Evolutionary conservation across 2,329 filamentous ascomycete species (phyloP).

Genomic region (Neurospora sp.): DNA sequence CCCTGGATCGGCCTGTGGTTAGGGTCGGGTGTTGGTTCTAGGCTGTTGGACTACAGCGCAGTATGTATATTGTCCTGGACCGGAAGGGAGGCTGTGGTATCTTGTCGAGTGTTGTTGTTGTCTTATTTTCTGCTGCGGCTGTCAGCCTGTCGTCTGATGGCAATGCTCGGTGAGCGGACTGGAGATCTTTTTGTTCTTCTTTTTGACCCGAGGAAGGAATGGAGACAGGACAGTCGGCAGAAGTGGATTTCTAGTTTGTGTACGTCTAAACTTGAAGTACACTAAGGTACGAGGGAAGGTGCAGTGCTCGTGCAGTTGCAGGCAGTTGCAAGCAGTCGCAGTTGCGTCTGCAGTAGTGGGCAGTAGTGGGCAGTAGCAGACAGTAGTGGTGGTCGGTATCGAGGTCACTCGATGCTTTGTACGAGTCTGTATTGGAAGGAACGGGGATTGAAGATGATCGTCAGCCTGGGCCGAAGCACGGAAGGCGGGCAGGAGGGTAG

Average conservation of each 20-base stretch:
- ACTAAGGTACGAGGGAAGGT: background rate
- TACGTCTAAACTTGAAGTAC: background rate
- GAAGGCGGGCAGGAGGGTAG: background rate
- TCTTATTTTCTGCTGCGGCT: background rate
- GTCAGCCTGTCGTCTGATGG: background rate
- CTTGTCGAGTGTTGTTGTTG: background rate
- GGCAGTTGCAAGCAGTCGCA: background rate
- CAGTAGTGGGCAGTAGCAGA: background rate
- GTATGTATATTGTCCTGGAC: background rate
- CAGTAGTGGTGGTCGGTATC: background rate
- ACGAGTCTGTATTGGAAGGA: background rate
- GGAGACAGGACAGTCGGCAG: background rate
- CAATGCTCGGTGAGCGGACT: background rate
- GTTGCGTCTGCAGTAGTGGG: background rate
- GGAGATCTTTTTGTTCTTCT: slow-evolving; percentile 2
- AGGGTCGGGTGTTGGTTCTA: background rate
- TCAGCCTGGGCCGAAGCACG: background rate
- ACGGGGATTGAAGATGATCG: background rate
- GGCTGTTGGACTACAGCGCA: background rate
- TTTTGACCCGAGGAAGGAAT: background rate
- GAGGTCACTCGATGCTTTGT: background rate
- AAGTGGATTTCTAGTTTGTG: background rate
- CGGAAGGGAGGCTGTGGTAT: background rate
- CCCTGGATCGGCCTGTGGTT: background rate
- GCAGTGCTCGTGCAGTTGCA: background rate